Conservation (phyloP, 202 grass and related monocot species). For the Dendrocalamus latiflorus region DNA sequence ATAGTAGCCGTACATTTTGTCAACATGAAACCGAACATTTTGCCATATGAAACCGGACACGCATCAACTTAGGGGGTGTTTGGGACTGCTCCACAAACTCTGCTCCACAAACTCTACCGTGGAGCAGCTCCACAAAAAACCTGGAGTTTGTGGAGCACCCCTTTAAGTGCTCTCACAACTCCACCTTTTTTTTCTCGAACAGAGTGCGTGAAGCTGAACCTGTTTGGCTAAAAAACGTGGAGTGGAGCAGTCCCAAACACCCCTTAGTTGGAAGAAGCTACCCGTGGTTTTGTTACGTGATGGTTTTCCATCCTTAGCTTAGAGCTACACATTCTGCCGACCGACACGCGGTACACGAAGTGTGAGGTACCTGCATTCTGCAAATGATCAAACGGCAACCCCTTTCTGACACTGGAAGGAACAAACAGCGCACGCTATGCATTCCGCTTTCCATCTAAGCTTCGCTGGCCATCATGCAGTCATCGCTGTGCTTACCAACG, state of each 20-base stretch:
- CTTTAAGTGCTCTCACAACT: too few species aligned
- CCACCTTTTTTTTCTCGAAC: too few species aligned
- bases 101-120: too few species aligned
- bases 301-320: neutral
- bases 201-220: too few species aligned
- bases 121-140: too few species aligned
- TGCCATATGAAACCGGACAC: too few species aligned
- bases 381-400: neutral
- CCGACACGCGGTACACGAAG: neutral
- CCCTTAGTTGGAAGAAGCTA: neutral
- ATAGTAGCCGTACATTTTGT: neutral
- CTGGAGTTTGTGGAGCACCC: too few species aligned
- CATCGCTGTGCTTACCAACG: neutral
- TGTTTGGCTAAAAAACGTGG: too few species aligned
- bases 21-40: neutral
- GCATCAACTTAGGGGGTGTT: too few species aligned
- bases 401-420: slow-evolving; percentile 32
- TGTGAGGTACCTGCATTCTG: neutral
- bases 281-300: neutral
- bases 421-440: neutral
- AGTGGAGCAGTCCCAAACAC: too few species aligned
- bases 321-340: neutral
- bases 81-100: too few species aligned
- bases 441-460: slow-evolving; percentile 16
- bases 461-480: slow-evolving; percentile 7